Percentiles rank a stretch among this genome's conserved stretches.
Evolutionary conservation across 2,329 filamentous ascomycete species (phyloP).

Genomic region (Fusarium chaquense): DNA sequence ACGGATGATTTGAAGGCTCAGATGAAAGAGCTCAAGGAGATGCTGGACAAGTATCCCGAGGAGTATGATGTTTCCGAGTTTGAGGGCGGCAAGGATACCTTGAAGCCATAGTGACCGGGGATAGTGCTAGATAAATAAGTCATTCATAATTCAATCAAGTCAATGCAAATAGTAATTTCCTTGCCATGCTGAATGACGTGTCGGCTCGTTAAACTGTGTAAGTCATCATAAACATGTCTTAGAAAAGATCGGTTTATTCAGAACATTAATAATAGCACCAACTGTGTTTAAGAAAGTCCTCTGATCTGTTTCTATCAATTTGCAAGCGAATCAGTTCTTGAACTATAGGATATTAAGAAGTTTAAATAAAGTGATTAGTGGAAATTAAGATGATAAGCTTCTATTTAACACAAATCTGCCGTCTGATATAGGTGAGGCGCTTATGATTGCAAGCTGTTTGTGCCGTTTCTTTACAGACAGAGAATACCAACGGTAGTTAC

Average conservation of each 20-base stretch:
- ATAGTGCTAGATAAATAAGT: background rate
- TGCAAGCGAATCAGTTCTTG: too few relatives aligned
- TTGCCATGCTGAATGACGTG: background rate
- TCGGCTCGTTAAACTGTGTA: background rate
- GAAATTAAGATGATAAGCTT: background rate
- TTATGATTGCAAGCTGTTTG: background rate
- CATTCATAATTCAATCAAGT: background rate
- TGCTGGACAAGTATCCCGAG: constrained; percentile 86
- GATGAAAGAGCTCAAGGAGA: constrained; percentile 76
- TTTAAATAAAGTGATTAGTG: background rate
- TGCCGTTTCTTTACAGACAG: background rate
- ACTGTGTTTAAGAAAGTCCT: too few relatives aligned
- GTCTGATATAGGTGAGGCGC: background rate
- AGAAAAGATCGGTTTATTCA: too few relatives aligned
- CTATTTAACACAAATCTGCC: background rate
- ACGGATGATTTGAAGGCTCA: constrained; percentile 83
- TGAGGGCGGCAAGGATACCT: constrained; percentile 77
- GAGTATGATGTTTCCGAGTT: constrained; percentile 88
- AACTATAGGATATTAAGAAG: too few relatives aligned
- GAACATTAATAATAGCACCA: too few relatives aligned
- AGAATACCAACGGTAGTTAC: too few relatives aligned
- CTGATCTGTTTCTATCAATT: too few relatives aligned
- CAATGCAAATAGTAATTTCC: background rate
- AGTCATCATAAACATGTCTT: too few relatives aligned
- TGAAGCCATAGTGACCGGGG: constrained; percentile 55